Conservation (phyloP, 768 basidiomycete genomes). For the Suillus tomentosus region DNA sequence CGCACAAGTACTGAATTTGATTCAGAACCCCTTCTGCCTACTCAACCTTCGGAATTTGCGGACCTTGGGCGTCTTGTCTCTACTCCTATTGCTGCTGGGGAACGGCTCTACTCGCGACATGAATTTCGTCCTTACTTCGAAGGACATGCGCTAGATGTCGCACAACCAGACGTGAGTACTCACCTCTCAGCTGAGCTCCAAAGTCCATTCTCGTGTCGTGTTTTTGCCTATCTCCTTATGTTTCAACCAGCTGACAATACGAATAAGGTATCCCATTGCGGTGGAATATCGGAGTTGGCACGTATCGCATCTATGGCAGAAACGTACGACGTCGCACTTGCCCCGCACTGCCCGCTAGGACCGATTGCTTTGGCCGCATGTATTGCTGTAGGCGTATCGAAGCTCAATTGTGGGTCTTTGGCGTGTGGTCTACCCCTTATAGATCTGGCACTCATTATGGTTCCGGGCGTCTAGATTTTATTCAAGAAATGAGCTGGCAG, state of each 20-base stretch:
- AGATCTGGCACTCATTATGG: too few species aligned
- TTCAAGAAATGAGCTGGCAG: slow-evolving; percentile 70
- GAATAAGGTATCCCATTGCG: slow-evolving; percentile 54
- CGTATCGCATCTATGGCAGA: slow-evolving; percentile 61
- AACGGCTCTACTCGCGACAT: slow-evolving; percentile 60
- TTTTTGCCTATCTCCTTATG: neutral
- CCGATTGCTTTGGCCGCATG: slow-evolving; percentile 74
- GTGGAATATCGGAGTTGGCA: slow-evolving; percentile 60
- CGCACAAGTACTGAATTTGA: slow-evolving; percentile 1
- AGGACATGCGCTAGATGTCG: slow-evolving; percentile 62
- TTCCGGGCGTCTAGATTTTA: slow-evolving; percentile 41
- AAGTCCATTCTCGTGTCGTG: neutral
- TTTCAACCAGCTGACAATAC: neutral
- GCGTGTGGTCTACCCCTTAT: neutral
- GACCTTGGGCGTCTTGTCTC: slow-evolving; percentile 55
- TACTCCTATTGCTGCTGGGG: slow-evolving; percentile 65
- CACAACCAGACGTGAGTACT: slow-evolving; percentile 61
- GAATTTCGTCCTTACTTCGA: slow-evolving; percentile 71
- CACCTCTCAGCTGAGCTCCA: neutral
- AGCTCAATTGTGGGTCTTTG: slow-evolving; percentile 55
- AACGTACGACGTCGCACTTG: slow-evolving; percentile 71
- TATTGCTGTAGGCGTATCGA: slow-evolving; percentile 59
- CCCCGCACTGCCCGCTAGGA: slow-evolving; percentile 73
- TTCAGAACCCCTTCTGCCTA: slow-evolving; percentile 58
- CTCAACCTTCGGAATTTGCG: slow-evolving; percentile 61